Evolutionary conservation across 192 early-diverging fungal species (phyloP).

Genomic region (Lunasporangiospora selenospora): DNA sequence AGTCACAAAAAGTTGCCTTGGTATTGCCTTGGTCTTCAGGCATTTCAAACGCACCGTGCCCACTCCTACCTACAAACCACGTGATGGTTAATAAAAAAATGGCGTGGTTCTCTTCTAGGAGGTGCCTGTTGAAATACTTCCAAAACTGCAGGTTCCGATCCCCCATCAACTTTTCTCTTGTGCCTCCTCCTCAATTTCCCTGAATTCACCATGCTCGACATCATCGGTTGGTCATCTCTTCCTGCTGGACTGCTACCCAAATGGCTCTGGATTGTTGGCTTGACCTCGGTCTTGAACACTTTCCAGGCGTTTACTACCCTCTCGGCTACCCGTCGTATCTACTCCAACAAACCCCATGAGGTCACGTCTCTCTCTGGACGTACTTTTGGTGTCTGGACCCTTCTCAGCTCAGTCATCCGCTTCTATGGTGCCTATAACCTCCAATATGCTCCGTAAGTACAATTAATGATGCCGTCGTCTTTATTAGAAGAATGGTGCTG

Average conservation of each 20-base stretch:
- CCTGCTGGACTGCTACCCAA: constrained; percentile 68
- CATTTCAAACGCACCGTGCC: too few species aligned
- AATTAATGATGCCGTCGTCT: constrained; percentile 22
- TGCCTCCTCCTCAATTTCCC: background rate
- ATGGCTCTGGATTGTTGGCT: constrained; percentile 78
- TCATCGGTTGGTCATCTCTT: constrained; percentile 47
- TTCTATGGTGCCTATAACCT: constrained; percentile 90
- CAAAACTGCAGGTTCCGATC: background rate
- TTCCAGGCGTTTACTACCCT: constrained; percentile 84
- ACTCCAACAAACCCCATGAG: constrained; percentile 67
- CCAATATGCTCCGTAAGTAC: constrained; percentile 65
- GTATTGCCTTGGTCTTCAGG: constrained; percentile 2
- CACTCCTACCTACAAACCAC: too few species aligned
- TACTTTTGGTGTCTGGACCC: constrained; percentile 90
- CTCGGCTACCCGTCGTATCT: constrained; percentile 79
- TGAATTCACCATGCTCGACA: constrained; percentile 31
- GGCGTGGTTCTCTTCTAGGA: too few species aligned
- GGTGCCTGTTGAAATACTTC: background rate
- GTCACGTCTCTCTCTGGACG: constrained; percentile 85
- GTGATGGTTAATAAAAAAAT: too few species aligned
- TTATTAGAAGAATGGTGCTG: background rate
- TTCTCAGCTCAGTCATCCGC: constrained; percentile 80
- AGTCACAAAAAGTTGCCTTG: too few species aligned
- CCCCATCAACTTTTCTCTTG: background rate
- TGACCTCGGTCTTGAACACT: constrained; percentile 83